A percentile compares a stretch with the other conserved stretches of the same genome.
Conservation (phyloP, 495 filamentous ascomycete species). For the Aspergillus heteromorphus region DNA sequence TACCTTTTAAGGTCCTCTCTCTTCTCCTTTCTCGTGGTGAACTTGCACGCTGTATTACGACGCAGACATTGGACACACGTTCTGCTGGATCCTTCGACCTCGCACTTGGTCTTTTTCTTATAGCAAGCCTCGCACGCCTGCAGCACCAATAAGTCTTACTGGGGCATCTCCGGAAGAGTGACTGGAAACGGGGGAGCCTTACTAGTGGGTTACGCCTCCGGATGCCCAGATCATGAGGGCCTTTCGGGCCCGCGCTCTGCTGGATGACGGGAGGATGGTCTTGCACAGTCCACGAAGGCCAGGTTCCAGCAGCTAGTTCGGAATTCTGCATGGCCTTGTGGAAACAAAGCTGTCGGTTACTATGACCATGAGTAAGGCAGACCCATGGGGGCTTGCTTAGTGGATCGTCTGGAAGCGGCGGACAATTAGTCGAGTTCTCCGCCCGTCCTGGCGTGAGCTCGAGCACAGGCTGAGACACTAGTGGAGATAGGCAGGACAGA, state of each 20-base stretch:
- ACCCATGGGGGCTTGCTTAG: conserved; percentile 10
- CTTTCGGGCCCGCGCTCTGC: conserved; percentile 5
- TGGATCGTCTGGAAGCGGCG: neutral
- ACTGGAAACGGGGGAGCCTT: conserved; percentile 10
- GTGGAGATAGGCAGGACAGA: neutral
- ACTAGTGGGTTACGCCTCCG: conserved; percentile 23
- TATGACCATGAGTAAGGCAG: conserved; percentile 8
- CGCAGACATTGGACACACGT: conserved; percentile 85
- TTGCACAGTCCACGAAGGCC: conserved; percentile 5
- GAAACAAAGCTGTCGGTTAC: neutral
- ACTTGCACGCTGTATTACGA: conserved; percentile 88
- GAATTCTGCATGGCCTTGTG: conserved; percentile 15
- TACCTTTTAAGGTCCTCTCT: conserved; percentile 84
- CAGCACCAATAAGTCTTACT: conserved; percentile 13
- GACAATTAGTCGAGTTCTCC: neutral
- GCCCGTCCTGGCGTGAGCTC: neutral
- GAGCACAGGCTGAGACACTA: neutral
- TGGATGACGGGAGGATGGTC: conserved; percentile 1
- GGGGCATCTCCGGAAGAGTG: neutral
- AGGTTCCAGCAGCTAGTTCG: conserved; percentile 1
- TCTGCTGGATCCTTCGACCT: conserved; percentile 68
- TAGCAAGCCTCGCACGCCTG: conserved; percentile 95
- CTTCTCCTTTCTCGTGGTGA: conserved; percentile 87
- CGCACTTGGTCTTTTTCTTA: conserved; percentile 97
- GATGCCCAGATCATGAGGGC: conserved; percentile 7